Evolutionary conservation across 176 grass and related monocot genomes (phyloP).

Genomic region (Pontederia crassipes): DNA sequence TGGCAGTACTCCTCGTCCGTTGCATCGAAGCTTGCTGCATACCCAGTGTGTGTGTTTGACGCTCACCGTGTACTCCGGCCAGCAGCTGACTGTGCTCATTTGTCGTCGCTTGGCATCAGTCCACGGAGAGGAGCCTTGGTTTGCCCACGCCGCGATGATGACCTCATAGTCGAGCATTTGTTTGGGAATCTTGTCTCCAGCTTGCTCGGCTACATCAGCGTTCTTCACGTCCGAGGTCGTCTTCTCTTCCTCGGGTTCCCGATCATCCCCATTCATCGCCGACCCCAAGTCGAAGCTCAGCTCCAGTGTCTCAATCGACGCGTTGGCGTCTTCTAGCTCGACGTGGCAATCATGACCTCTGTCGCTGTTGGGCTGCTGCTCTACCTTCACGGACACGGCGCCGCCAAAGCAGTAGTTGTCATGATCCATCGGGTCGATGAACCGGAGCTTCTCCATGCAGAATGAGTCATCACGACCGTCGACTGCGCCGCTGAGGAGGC

Average conservation of each 20-base stretch:
- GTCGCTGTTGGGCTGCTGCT: not conserved
- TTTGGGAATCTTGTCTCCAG: no score
- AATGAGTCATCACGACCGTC: constrained; percentile 40
- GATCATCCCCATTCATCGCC: no score
- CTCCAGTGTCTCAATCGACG: constrained; percentile 42
- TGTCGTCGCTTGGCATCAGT: constrained; percentile 43
- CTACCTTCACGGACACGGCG: not conserved
- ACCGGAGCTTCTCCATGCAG: constrained; percentile 54
- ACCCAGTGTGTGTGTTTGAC: no score
- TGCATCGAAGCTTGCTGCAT: no score
- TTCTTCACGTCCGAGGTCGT: no score
- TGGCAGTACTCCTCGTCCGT: no score
- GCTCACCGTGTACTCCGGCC: constrained; percentile 37
- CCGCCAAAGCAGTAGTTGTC: no score
- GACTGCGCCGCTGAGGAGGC: constrained; percentile 40
- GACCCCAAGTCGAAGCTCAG: constrained; percentile 29
- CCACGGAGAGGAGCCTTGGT: constrained; percentile 37
- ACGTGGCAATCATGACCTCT: not conserved
- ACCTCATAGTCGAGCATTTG: no score
- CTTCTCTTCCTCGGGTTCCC: no score
- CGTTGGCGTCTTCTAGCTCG: constrained; percentile 21
- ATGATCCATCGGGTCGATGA: no score
- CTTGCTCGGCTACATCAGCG: no score
- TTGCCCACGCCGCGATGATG: no score
- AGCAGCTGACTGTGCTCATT: constrained; percentile 31